These are phyloP conservation scores for Zygnema circumcarinatum DNA, from an alignment of 139 green algal genomes.

Conservation along the genomic window DNA sequence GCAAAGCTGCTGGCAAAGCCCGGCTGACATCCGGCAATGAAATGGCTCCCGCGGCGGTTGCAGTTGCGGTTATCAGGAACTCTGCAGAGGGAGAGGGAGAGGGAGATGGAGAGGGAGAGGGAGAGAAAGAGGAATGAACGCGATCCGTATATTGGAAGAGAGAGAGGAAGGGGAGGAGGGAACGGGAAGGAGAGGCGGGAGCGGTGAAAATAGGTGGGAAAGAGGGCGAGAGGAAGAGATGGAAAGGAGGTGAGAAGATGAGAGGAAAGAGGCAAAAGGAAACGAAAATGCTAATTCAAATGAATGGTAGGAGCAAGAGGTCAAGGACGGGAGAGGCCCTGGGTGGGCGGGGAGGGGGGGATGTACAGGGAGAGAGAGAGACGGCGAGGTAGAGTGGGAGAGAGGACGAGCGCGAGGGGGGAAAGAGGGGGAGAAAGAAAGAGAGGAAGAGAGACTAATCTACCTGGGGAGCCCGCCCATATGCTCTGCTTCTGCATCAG, in stretches of 20 bases:
- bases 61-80: constrained; percentile 28
- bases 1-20: constrained; percentile 20
- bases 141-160: not conserved
- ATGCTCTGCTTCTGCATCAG: not conserved
- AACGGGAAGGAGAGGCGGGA: not conserved
- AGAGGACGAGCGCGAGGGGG: not conserved
- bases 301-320: too few relatives aligned
- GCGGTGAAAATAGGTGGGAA: not conserved
- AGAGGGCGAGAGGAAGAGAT: not conserved
- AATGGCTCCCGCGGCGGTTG: not conserved
- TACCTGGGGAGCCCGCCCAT: not conserved
- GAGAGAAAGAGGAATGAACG: not conserved
- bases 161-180: not conserved
- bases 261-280: too few relatives aligned
- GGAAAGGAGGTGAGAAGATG: too few relatives aligned
- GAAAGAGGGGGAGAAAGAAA: not conserved
- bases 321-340: too few relatives aligned
- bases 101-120: not conserved
- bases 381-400: not conserved
- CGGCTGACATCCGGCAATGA: not conserved
- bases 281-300: too few relatives aligned
- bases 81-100: not conserved
- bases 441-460: not conserved
- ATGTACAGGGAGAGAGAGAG: not conserved
- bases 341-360: not conserved